phyloP scores from a whole-genome alignment of 176 grass and related monocot species.

The Avena eriantha region DNA sequence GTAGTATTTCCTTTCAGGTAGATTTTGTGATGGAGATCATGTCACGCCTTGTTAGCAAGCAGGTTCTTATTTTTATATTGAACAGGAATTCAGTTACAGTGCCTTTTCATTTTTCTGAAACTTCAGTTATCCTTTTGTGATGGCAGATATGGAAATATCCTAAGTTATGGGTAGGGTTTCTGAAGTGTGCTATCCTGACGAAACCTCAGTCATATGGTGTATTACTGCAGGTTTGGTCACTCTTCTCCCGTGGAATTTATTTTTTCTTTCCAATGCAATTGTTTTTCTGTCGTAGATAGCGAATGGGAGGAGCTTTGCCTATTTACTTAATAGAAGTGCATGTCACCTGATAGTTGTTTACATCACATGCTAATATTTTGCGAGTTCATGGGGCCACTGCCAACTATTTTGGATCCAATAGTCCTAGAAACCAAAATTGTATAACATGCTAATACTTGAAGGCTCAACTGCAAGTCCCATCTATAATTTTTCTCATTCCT shows the following conservation, averaged over 20 bases:
- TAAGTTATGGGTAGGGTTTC: slow-evolving; percentile 94
- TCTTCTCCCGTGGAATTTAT: slow-evolving; percentile 19
- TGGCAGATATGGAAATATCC: slow-evolving; percentile 98
- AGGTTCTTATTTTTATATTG: slow-evolving; percentile 52
- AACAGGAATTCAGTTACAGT: neutral
- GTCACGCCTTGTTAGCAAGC: slow-evolving; percentile 86
- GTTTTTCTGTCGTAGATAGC: neutral
- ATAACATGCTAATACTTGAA: neutral
- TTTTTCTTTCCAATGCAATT: slow-evolving; percentile 25
- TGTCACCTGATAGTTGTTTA: slow-evolving; percentile 9
- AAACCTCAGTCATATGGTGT: slow-evolving; percentile 93
- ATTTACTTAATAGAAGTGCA: neutral
- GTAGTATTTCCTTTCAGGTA: slow-evolving; percentile 57
- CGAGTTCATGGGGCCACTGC: neutral
- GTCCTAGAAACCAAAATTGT: slow-evolving; percentile 6
- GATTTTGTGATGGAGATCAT: slow-evolving; percentile 98
- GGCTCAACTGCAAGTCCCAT: neutral
- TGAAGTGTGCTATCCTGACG: slow-evolving; percentile 87
- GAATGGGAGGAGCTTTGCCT: neutral
- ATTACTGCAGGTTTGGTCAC: slow-evolving; percentile 74
- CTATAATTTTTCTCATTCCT: slow-evolving; percentile 8
- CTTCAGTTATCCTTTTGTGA: slow-evolving; percentile 26
- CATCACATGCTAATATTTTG: neutral
- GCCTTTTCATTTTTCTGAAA: slow-evolving; percentile 30
- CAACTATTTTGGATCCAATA: neutral